Conservation (phyloP, 345 rosid genomes). For the Murraya koenigii region DNA sequence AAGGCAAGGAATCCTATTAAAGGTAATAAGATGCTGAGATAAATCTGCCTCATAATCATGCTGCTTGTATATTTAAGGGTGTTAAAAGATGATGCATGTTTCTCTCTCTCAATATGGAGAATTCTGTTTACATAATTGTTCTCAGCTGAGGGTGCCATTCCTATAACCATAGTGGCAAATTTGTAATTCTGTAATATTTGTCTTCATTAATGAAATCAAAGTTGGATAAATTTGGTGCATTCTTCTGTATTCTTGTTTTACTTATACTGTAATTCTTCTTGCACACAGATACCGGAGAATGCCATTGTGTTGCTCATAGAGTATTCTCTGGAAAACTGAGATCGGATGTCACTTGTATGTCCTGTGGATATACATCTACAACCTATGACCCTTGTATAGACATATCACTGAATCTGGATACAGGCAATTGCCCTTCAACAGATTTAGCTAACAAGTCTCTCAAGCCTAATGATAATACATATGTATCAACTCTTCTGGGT, state of each 20-base stretch:
- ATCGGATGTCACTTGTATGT: constrained; percentile 85
- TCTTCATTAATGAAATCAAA: neutral
- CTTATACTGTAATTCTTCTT: constrained; percentile 15
- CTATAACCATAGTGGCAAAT: neutral
- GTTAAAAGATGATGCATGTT: neutral
- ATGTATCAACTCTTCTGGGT: constrained; percentile 61
- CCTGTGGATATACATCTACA: constrained; percentile 88
- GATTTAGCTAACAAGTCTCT: constrained; percentile 32
- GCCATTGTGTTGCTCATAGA: constrained; percentile 81
- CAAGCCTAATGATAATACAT: constrained; percentile 32
- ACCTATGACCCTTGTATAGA: constrained; percentile 89
- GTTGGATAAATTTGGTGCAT: neutral
- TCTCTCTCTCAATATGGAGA: constrained; percentile 3
- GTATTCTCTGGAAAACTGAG: constrained; percentile 87
- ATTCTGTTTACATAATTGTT: neutral
- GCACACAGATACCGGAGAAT: constrained; percentile 66
- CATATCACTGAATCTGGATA: constrained; percentile 81
- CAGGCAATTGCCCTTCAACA: constrained; percentile 26
- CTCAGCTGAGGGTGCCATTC: neutral
- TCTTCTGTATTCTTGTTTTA: constrained; percentile 13
- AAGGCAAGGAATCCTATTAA: constrained; percentile 40
- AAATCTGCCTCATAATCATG: neutral
- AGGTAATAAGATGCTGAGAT: constrained; percentile 36
- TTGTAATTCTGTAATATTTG: neutral
- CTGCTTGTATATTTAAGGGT: neutral